Evolutionary conservation across 116 monocot species (phyloP).

Genomic region (Dioscorea cayenensis): DNA sequence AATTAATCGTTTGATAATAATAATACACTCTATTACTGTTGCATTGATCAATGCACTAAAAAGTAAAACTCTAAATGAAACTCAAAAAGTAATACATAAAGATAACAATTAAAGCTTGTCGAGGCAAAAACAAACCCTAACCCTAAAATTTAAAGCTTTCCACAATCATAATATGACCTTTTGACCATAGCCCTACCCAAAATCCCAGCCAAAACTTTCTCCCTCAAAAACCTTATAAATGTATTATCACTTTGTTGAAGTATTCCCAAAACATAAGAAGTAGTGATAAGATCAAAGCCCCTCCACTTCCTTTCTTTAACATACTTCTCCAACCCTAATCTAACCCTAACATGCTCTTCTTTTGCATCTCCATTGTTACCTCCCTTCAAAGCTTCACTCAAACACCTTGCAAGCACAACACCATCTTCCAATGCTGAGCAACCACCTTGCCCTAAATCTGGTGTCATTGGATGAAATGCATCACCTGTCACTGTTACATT

Average conservation of each 20-base stretch:
- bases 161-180: conserved; percentile 34
- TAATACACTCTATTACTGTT: too few relatives aligned
- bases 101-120: too few relatives aligned
- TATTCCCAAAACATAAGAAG: conserved; percentile 25
- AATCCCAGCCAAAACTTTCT: conserved; percentile 18
- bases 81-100: too few relatives aligned
- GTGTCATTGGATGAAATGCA: conserved; percentile 79
- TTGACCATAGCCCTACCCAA: conserved; percentile 13
- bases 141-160: conserved; percentile 13
- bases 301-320: conserved; percentile 44
- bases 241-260: conserved; percentile 26
- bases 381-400: conserved; percentile 15
- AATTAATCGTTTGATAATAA: too few relatives aligned
- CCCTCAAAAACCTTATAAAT: conserved; percentile 19
- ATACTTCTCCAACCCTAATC: conserved; percentile 30
- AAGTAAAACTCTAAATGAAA: too few relatives aligned
- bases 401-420: conserved; percentile 37
- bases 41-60: too few relatives aligned
- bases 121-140: neutral
- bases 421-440: conserved; percentile 63
- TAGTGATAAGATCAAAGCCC: conserved; percentile 23
- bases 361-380: neutral
- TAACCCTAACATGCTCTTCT: conserved; percentile 8
- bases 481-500: conserved; percentile 60
- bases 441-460: conserved; percentile 69